Conservation (phyloP, 495 filamentous ascomycete species). For the Lichina pygmaea region DNA sequence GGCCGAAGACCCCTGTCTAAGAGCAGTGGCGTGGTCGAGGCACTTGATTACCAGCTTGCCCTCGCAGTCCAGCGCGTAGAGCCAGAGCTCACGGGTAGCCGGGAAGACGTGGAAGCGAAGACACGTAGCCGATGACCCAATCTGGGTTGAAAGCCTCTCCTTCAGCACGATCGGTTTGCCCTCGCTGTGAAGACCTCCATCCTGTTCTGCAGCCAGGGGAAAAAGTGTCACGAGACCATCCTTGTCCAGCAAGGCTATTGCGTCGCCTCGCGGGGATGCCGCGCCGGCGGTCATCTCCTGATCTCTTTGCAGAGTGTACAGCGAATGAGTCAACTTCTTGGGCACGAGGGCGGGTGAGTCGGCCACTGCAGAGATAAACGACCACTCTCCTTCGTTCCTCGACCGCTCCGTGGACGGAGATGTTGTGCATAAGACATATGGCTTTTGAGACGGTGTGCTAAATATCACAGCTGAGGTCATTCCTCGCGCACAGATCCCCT, state of each 20-base stretch:
- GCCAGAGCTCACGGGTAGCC: neutral
- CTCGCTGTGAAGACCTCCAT: neutral
- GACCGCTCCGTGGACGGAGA: neutral
- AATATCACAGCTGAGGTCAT: neutral
- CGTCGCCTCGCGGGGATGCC: neutral
- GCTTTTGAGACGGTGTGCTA: neutral
- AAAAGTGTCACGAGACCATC: neutral
- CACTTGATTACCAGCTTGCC: neutral
- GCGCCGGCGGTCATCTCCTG: neutral
- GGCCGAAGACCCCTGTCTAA: too few species aligned
- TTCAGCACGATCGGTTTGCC: neutral
- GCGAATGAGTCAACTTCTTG: neutral
- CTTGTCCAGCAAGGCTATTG: neutral
- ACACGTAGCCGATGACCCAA: neutral
- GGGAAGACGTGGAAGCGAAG: neutral
- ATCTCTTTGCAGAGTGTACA: neutral
- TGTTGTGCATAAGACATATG: neutral
- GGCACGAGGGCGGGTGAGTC: neutral
- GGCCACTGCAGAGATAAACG: neutral
- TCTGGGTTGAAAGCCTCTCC: neutral
- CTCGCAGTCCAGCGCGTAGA: neutral
- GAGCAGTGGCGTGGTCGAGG: neutral
- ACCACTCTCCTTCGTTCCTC: neutral
- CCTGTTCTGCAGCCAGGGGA: neutral
- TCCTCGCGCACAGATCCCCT: neutral